A percentile compares a stretch with the other conserved stretches of the same genome.
Evolutionary conservation across 169 alveolate genomes (phyloP).

Genomic region (Plasmodium malariae): DNA sequence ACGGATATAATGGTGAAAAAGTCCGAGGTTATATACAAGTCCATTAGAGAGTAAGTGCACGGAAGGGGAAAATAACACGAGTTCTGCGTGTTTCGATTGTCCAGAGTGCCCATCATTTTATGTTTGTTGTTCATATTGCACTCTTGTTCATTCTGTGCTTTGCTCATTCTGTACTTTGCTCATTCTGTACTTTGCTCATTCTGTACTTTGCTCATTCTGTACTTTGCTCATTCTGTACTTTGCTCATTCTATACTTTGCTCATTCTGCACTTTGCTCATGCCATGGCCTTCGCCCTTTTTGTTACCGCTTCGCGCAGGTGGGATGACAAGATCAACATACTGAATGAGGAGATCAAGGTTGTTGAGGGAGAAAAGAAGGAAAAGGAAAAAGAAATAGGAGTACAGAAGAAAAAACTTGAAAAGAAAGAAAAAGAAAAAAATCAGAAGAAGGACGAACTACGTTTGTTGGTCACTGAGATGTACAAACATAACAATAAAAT

Average conservation of each 20-base stretch:
- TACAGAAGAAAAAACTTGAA: conserved; percentile 25
- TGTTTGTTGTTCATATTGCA: not conserved
- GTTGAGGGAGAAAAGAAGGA: conserved; percentile 43
- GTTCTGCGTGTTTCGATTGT: not conserved
- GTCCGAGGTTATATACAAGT: conserved; percentile 56
- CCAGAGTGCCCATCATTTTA: no score
- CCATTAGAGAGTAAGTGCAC: conserved; percentile 60
- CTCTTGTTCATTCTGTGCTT: not conserved
- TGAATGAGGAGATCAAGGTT: conserved; percentile 36
- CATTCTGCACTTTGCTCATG: not conserved
- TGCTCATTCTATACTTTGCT: not conserved
- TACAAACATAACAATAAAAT: conserved; percentile 42
- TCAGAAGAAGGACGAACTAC: conserved; percentile 42
- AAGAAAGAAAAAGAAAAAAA: conserved; percentile 62
- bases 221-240: not conserved
- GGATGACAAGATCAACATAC: conserved; percentile 48
- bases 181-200: not conserved
- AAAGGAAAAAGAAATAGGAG: conserved; percentile 43
- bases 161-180: not conserved
- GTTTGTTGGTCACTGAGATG: conserved; percentile 45
- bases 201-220: not conserved
- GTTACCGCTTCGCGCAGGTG: conserved; percentile 12
- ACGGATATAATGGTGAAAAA: conserved; percentile 34
- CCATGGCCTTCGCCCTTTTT: no score
- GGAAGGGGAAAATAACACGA: no score